Base-by-base conservation (phyloP, 2,329 filamentous ascomycete genomes). In the Xylaria multiplex region DNA sequence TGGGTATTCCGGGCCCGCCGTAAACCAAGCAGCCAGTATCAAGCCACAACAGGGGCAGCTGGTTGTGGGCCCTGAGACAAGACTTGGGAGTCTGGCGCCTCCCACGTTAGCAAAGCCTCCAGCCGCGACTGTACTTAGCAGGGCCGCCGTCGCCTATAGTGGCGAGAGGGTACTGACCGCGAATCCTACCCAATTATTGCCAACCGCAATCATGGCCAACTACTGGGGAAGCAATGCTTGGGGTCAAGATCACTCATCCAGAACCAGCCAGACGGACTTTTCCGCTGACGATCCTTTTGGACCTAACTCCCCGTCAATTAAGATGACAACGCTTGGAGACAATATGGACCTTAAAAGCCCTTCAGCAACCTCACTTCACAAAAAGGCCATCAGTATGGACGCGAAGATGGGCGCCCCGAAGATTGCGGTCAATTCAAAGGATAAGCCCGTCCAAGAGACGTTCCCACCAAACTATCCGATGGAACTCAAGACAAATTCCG, bases 171-270 rank as follows among this genome's bases (percentile, higher is more conserved):
- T 88, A 1, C 83, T 93, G 63, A 86, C 85, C 2, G 79, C 88
- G 19, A 88, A 89, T n/a, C 87, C 83, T 53, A 85, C 85, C n/a
- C 88, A 91, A 48, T 87, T 87, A 24, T 88, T 97, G 79, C 93
- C 94, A 1, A 92, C 91, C 56, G 93, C 93, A 14, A 89, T 97
- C 67, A 88, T 97, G 82, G 94, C 94, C 37, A 98, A 98, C 76
- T 86, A 96, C 62, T 98, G 95, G 95, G 95, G 95, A 56, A 96
- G 90, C 74, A 91, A 89, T 63, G 90, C 93, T 53, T 97, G 93
- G 92, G 75, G 72, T 22, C 72, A 73, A 40, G 75, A 75, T 14
- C 70, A 75, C 50, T 70, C 70, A 2, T 65, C 70, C 11, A 77
- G 70, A 64, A 52, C 62, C 4, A 72, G 37, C 27, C 71, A 64